Evolutionary conservation across 192 early-diverging fungal species (phyloP).

Genomic region (Coemansia sp.): DNA sequence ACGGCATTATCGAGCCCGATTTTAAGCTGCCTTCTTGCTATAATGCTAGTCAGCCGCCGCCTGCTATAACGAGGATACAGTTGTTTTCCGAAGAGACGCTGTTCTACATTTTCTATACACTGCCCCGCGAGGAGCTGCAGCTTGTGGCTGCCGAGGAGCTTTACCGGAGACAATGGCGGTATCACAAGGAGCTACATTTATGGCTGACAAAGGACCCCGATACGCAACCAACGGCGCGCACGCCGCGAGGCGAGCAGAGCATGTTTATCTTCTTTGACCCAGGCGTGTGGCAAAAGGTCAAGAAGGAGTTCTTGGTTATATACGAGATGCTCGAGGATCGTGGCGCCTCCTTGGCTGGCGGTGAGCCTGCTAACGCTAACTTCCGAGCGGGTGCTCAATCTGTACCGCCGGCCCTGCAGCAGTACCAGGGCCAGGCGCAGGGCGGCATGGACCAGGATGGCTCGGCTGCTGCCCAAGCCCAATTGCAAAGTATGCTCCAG

Average conservation of each 20-base stretch:
- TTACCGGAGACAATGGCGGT: conserved; percentile 92
- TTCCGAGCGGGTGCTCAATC: conserved; percentile 37
- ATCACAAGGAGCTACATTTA: conserved; percentile 90
- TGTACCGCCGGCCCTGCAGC: conserved; percentile 27
- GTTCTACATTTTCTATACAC: conserved; percentile 97
- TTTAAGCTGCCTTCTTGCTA: conserved; percentile 89
- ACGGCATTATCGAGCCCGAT: conserved; percentile 76
- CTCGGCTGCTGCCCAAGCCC: conserved; percentile 28
- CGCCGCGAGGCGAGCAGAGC: conserved; percentile 77
- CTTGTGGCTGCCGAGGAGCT: conserved; percentile 95
- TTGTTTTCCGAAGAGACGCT: conserved; percentile 89
- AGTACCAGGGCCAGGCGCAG: conserved; percentile 18
- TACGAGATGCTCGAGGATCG: conserved; percentile 91
- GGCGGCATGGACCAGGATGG: conserved; percentile 20
- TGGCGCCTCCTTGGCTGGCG: conserved; percentile 17
- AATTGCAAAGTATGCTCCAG: conserved; percentile 31
- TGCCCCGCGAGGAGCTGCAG: conserved; percentile 91
- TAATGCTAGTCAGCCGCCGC: conserved; percentile 70
- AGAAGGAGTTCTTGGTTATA: conserved; percentile 84
- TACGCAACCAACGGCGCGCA: conserved; percentile 55
- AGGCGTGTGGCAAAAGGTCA: conserved; percentile 82
- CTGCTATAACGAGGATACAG: conserved; percentile 71
- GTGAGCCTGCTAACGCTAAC: conserved; percentile 17
- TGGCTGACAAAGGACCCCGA: conserved; percentile 89
- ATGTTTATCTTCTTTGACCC: conserved; percentile 95